Percentiles rank a stretch among this genome's conserved stretches.
Evolutionary conservation across 208 protist species (phyloP).

Genomic region (Herpetomonas muscarum): DNA sequence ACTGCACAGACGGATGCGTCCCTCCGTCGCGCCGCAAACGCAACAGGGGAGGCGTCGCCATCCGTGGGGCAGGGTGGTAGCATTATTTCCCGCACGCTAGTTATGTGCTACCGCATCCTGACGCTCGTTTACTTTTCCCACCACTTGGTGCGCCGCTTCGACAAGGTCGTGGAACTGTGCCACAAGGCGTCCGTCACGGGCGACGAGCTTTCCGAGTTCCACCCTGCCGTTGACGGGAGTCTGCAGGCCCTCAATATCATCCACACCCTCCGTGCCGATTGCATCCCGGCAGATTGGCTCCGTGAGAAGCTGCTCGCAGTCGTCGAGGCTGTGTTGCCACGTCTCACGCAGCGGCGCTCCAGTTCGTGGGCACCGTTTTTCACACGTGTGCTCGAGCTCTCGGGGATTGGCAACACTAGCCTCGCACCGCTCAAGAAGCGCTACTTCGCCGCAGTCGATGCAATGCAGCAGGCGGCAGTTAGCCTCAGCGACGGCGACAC

Average conservation of each 20-base stretch:
- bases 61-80: constrained; percentile 17
- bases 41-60: neutral
- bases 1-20: constrained; percentile 20
- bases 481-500: constrained; percentile 5
- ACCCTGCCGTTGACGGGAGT: constrained; percentile 11
- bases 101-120: constrained; percentile 70
- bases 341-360: neutral
- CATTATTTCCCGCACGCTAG: constrained; percentile 43
- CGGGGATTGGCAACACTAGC: constrained; percentile 19
- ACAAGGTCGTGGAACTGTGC: constrained; percentile 3
- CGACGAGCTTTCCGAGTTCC: constrained; percentile 10
- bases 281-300: constrained; percentile 49
- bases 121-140: constrained; percentile 29
- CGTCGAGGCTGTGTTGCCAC: constrained; percentile 12
- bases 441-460: constrained; percentile 35
- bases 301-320: constrained; percentile 32
- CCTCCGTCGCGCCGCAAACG: neutral
- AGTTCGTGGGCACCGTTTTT: constrained; percentile 28
- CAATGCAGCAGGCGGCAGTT: constrained; percentile 10
- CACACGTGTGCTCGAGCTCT: constrained; percentile 42
- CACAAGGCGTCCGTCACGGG: neutral
- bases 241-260: constrained; percentile 22
- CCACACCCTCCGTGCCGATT: constrained; percentile 20
- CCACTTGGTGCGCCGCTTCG: constrained; percentile 1
- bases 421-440: constrained; percentile 36